These are phyloP conservation scores for Trametes sanguinea DNA, from an alignment of 768 basidiomycete species.

Conservation along the genomic window DNA sequence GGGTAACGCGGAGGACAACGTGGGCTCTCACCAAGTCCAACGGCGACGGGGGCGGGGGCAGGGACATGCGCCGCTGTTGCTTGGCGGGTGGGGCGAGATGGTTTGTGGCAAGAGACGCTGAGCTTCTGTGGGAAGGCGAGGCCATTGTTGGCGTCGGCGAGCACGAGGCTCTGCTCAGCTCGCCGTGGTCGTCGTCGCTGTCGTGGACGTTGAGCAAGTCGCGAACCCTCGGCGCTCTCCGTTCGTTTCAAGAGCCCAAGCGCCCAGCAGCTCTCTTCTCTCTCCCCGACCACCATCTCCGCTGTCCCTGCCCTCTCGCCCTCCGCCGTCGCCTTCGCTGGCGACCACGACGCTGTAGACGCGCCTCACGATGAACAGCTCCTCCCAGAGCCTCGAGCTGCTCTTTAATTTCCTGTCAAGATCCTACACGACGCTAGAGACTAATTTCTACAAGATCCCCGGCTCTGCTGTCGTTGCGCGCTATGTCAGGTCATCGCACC, in stretches of 20 bases:
- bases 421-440: constrained; percentile 58
- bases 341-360: neutral
- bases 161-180: constrained; percentile 25
- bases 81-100: constrained; percentile 32
- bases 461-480: constrained; percentile 84
- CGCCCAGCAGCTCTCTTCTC: constrained; percentile 18
- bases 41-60: constrained; percentile 42
- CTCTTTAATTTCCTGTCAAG: constrained; percentile 68
- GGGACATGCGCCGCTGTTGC: constrained; percentile 39
- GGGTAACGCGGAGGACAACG: neutral
- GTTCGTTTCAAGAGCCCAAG: constrained; percentile 1
- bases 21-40: constrained; percentile 41
- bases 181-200: constrained; percentile 34
- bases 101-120: constrained; percentile 28
- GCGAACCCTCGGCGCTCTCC: constrained; percentile 15
- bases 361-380: constrained; percentile 38
- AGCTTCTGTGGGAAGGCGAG: constrained; percentile 31
- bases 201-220: constrained; percentile 22
- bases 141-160: constrained; percentile 32
- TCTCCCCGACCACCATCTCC: constrained; percentile 10
- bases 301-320: constrained; percentile 6
- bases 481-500: constrained; percentile 93
- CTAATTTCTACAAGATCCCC: constrained; percentile 72
- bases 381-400: constrained; percentile 44
- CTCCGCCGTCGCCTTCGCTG: neutral